Evolutionary conservation across 2,329 filamentous ascomycete species (phyloP).

Genomic region (Salinomyces thailandicus): DNA sequence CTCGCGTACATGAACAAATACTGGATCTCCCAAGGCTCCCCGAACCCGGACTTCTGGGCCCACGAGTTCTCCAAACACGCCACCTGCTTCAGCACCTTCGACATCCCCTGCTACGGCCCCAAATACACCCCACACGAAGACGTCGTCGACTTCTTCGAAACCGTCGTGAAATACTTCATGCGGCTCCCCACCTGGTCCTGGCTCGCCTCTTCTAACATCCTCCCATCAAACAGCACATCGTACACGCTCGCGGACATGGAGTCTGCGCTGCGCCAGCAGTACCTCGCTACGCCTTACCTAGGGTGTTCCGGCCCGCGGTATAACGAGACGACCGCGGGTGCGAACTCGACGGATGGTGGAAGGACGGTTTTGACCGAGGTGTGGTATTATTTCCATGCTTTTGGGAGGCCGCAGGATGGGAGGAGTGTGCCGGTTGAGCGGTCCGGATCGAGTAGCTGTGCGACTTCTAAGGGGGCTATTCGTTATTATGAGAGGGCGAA

Average conservation of each 20-base stretch:
- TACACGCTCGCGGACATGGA: constrained; percentile 47
- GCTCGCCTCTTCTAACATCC: constrained; percentile 46
- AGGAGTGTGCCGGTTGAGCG: constrained; percentile 40
- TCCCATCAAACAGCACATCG: constrained; percentile 47
- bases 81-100: constrained; percentile 57
- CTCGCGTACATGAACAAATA: constrained; percentile 56
- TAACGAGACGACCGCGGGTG: constrained; percentile 50
- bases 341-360: constrained; percentile 43
- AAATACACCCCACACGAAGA: constrained; percentile 47
- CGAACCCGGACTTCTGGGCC: constrained; percentile 52
- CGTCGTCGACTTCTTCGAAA: constrained; percentile 54
- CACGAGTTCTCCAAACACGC: constrained; percentile 28
- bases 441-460: constrained; percentile 45
- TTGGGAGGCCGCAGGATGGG: constrained; percentile 46
- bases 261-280: constrained; percentile 38
- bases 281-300: constrained; percentile 49
- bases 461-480: constrained; percentile 42
- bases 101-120: constrained; percentile 54
- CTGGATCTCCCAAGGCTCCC: constrained; percentile 50
- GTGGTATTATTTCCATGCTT: constrained; percentile 57
- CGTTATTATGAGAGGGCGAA: constrained; percentile 44
- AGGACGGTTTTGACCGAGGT: constrained; percentile 50
- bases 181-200: constrained; percentile 50
- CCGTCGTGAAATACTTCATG: constrained; percentile 47
- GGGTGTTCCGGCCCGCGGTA: constrained; percentile 51